Percentiles rank a stretch among this genome's conserved stretches.
phyloP scores from a whole-genome alignment of 371 early-diverging fungal genomes.

The Smittium mucronatum region DNA sequence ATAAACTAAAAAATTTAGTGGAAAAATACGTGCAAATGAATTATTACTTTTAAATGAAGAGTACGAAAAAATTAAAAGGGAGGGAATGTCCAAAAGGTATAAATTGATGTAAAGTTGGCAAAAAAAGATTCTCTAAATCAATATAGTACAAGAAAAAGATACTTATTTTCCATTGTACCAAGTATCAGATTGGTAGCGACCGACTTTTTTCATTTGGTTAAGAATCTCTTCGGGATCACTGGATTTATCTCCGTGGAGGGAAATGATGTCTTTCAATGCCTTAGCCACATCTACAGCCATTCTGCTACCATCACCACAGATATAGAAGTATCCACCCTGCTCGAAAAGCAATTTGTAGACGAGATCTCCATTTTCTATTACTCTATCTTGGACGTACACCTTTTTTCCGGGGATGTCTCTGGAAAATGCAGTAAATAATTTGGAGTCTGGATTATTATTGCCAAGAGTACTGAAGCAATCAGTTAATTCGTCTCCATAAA shows the following conservation, averaged over 20 bases:
- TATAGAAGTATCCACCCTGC: slow-evolving; percentile 38
- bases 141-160: not conserved
- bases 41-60: too few relatives aligned
- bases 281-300: slow-evolving; percentile 89
- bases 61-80: too few relatives aligned
- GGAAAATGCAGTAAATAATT: slow-evolving; percentile 74
- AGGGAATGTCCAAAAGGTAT: too few relatives aligned
- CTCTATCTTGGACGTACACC: slow-evolving; percentile 54
- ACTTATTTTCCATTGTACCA: slow-evolving; percentile 68
- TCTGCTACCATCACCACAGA: slow-evolving; percentile 91
- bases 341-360: slow-evolving; percentile 54
- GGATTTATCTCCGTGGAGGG: slow-evolving; percentile 46
- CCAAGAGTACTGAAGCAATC: slow-evolving; percentile 44
- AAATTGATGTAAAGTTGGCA: too few relatives aligned
- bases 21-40: too few relatives aligned
- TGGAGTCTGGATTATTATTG: slow-evolving; percentile 31
- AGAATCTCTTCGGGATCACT: slow-evolving; percentile 65
- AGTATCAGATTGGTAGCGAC: slow-evolving; percentile 89
- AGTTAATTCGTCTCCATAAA: slow-evolving; percentile 81
- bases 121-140: too few relatives aligned
- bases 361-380: slow-evolving; percentile 38
- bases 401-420: slow-evolving; percentile 57
- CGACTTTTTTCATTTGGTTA: slow-evolving; percentile 61
- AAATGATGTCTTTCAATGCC: slow-evolving; percentile 53
- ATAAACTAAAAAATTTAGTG: too few relatives aligned